Conservation (phyloP, 225 moss, liverwort and hornwort genomes). For the Neckera pumila region DNA sequence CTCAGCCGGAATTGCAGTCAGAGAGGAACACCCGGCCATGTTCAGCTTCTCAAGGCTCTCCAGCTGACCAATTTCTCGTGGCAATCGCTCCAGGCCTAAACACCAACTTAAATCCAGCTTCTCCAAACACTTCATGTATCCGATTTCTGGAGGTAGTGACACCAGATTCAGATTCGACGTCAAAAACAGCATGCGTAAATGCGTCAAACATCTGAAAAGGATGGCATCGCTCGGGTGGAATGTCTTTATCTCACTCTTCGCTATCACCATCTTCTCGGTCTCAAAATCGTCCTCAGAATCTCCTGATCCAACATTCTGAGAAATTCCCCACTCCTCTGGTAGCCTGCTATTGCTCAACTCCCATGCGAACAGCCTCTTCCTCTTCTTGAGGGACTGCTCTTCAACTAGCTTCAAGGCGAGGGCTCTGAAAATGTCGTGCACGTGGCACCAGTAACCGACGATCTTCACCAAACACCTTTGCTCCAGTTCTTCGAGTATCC, state of each 20-base stretch:
- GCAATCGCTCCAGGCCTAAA: background rate
- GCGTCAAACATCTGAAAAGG: background rate
- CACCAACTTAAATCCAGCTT: conserved; percentile 39
- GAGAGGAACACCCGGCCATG: conserved; percentile 28
- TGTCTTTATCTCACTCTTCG: background rate
- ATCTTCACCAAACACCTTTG: conserved; percentile 33
- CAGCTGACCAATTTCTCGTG: conserved; percentile 13
- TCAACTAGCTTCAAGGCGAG: conserved; percentile 17
- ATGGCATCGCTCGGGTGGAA: background rate
- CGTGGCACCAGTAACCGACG: conserved; percentile 30
- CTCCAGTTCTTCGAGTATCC: conserved; percentile 33
- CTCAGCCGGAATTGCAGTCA: background rate
- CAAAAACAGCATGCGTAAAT: conserved; percentile 11
- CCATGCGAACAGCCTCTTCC: conserved; percentile 17
- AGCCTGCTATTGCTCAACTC: background rate
- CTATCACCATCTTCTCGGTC: conserved; percentile 28
- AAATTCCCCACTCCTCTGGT: background rate
- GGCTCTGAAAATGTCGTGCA: conserved; percentile 30
- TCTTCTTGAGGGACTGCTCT: background rate
- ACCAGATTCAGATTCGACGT: conserved; percentile 18
- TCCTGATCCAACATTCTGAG: background rate
- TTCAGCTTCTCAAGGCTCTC: conserved; percentile 24
- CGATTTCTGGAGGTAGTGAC: background rate
- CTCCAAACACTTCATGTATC: conserved; percentile 2
- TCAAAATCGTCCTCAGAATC: background rate